phyloP scores from a whole-genome alignment of 805 yeast genomes.

The Candida awuae region DNA sequence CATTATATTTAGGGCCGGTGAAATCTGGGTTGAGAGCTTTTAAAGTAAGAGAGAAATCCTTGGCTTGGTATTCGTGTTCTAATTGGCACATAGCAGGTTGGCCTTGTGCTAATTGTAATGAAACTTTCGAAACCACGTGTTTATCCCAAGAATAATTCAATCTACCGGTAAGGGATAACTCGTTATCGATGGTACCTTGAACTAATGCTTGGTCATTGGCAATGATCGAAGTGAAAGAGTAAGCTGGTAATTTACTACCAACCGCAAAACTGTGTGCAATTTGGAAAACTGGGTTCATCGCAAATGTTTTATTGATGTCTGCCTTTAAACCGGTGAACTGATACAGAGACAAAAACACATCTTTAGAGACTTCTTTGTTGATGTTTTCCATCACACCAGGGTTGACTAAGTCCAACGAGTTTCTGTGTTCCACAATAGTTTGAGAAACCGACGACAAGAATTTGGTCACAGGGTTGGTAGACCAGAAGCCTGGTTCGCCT shows the following conservation, averaged over 20 bases:
- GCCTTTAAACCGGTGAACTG: conserved; percentile 95
- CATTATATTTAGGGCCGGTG: conserved; percentile 68
- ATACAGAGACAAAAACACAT: conserved; percentile 83
- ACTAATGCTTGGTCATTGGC: conserved; percentile 79
- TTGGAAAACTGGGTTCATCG: conserved; percentile 92
- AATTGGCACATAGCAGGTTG: conserved; percentile 93
- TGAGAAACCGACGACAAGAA: conserved; percentile 70
- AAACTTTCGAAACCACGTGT: conserved; percentile 68
- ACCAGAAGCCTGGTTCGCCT: conserved; percentile 53
- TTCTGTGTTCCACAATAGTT: conserved; percentile 68
- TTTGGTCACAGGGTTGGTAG: conserved; percentile 74
- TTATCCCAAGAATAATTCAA: conserved; percentile 86
- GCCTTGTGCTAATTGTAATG: conserved; percentile 78
- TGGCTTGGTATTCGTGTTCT: conserved; percentile 91
- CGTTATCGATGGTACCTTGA: conserved; percentile 90
- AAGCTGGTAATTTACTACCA: conserved; percentile 85
- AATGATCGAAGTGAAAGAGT: conserved; percentile 82
- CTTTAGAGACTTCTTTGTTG: conserved; percentile 88
- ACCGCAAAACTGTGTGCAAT: conserved; percentile 87
- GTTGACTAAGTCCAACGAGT: conserved; percentile 71
- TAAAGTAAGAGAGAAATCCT: conserved; percentile 80
- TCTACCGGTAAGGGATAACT: conserved; percentile 78
- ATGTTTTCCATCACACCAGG: conserved; percentile 95
- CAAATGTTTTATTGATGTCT: conserved; percentile 85
- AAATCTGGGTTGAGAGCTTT: conserved; percentile 86